Evolutionary conservation across 352 stramenopile species (phyloP), one percentile per base, ranked within the genome.

Genomic region (Globisporangium solare): DNA sequence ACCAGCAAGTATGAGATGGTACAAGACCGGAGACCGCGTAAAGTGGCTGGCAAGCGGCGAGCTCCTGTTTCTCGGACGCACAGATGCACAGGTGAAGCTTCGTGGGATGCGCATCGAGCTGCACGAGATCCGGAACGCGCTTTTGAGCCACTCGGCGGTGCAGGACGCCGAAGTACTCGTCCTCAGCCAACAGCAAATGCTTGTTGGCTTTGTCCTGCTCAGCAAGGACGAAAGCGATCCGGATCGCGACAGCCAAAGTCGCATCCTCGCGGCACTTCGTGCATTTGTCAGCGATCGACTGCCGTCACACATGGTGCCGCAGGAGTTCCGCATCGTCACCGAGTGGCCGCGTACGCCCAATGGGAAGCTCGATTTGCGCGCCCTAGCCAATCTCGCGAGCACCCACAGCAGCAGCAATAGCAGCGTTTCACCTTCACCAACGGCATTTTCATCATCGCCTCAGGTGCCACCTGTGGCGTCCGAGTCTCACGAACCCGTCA

Each of bases 261-360:
- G 32, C 54, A 48, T 42, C 10, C 17, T 35, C 12, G 41, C 51
- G 15, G 42, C 57, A 27, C 39, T 84, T 2, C 56, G 68, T 4
- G 46, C 11, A 10, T 65, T 69, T n/a, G 58, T 80, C 7, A 37
- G 57, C 12, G 37, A 63, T 14, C 64, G 64, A 20, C 60, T 93
- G 6, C 76, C 83, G 4, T 52, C 67, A 0, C 80, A 93, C 58
- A 93, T 93, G 83, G 68, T 90, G 0, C 83, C 83, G 21, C 60
- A 74, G 5, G 69, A 74, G 46, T 69, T 86, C 24, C 52, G 70
- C 5, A 21, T 73, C 17, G 56, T 91, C 14, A 60, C 64, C 17
- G 27, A 57, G 20, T 77, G 86, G 67, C 82, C 84, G 17, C 68
- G 83, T 0, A 91, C 74, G 14, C 70, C 76, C 0, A 94, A 92